Conservation (phyloP, 345 rosid genomes). For the Euphorbia pulcherrima region DNA sequence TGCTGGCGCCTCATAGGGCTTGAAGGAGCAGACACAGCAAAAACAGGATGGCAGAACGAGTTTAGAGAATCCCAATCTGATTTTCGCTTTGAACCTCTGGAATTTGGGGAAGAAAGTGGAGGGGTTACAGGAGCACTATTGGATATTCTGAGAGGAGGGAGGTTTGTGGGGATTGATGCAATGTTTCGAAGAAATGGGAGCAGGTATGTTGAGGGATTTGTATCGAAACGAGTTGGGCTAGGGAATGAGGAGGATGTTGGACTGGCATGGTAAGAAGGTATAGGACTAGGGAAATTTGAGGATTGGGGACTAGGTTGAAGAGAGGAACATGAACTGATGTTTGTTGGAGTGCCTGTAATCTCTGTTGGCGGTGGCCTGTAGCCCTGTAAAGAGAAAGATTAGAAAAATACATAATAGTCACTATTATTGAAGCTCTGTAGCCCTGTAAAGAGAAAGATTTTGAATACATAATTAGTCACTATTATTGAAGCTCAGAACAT, state of each 20-base stretch:
- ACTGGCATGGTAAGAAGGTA: slow-evolving; percentile 35
- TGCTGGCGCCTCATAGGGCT: slow-evolving; percentile 25
- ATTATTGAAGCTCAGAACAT: background rate
- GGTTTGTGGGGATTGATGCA: slow-evolving; percentile 32
- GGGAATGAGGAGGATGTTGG: slow-evolving; percentile 35
- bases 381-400: slow-evolving; percentile 21
- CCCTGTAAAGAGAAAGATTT: slow-evolving; percentile 21
- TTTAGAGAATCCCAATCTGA: slow-evolving; percentile 50
- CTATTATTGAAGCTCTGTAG: background rate
- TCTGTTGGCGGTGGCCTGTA: slow-evolving; percentile 25
- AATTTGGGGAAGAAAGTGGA: slow-evolving; percentile 30
- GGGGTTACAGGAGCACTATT: slow-evolving; percentile 40
- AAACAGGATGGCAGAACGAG: slow-evolving; percentile 23
- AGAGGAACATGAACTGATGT: slow-evolving; percentile 30
- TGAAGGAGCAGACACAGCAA: slow-evolving; percentile 26
- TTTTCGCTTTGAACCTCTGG: slow-evolving; percentile 35
- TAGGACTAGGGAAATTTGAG: slow-evolving; percentile 30
- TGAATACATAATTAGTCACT: background rate
- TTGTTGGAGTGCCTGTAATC: slow-evolving; percentile 24
- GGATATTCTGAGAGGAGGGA: slow-evolving; percentile 34
- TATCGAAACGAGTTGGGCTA: slow-evolving; percentile 27
- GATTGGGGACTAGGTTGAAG: slow-evolving; percentile 35
- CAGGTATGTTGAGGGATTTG: slow-evolving; percentile 28
- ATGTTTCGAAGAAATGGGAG: slow-evolving; percentile 33
- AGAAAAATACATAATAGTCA: background rate